Conservation (phyloP, 2,329 filamentous ascomycete genomes). For the Rachicladosporium sp. region DNA sequence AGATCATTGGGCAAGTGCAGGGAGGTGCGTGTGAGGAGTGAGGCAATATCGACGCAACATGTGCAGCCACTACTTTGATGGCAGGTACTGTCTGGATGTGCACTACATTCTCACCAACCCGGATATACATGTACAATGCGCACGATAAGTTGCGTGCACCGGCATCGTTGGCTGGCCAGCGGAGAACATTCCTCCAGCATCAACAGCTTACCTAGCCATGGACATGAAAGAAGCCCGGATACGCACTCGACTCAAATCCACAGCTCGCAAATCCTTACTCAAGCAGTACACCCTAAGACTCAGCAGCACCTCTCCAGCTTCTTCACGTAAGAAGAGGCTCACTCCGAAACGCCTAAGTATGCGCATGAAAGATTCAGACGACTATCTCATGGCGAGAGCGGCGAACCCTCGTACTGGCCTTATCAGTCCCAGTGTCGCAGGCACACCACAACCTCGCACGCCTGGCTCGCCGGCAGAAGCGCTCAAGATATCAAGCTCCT, state of each 20-base stretch:
- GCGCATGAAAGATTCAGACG: constrained; percentile 24
- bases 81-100: too few species aligned
- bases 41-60: too few species aligned
- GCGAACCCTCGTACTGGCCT: constrained; percentile 24
- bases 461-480: constrained; percentile 20
- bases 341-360: constrained; percentile 9
- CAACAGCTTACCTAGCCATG: background rate
- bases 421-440: constrained; percentile 20
- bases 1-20: too few species aligned
- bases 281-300: constrained; percentile 6
- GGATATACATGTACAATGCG: too few species aligned
- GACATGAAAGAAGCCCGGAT: background rate
- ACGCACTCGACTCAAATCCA: constrained; percentile 8
- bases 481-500: constrained; percentile 6
- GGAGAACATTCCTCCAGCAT: background rate
- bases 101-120: too few species aligned
- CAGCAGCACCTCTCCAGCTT: background rate
- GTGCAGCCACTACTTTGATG: too few species aligned
- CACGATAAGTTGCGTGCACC: too few species aligned
- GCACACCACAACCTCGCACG: constrained; percentile 12
- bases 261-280: constrained; percentile 6
- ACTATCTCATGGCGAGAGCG: constrained; percentile 24
- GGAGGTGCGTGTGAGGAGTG: too few species aligned
- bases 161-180: too few species aligned
- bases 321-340: background rate